phyloP scores from a whole-genome alignment of 2,329 filamentous ascomycete genomes.

The Lachnellula arida region DNA sequence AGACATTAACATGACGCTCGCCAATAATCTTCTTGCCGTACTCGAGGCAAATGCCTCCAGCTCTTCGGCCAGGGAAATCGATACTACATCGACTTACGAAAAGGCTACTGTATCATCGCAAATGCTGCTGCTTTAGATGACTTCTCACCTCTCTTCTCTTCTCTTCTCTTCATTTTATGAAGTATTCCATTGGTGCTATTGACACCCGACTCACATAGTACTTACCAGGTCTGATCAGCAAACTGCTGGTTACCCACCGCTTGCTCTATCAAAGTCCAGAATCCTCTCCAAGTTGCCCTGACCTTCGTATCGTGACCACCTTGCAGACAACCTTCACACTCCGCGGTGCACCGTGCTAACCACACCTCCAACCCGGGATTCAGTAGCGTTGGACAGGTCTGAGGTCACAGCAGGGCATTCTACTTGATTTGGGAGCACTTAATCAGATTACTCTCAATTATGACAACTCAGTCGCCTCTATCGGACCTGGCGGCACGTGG shows the following conservation, averaged over 20 bases:
- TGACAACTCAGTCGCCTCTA: slow-evolving; percentile 25
- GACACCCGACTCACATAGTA: too few species aligned
- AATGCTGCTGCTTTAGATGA: too few species aligned
- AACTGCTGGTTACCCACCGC: slow-evolving; percentile 7
- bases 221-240: slow-evolving; percentile 5
- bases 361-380: slow-evolving; percentile 37
- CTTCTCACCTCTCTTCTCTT: too few species aligned
- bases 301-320: slow-evolving; percentile 3
- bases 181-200: too few species aligned
- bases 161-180: too few species aligned
- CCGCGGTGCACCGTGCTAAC: slow-evolving; percentile 31
- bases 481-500: slow-evolving; percentile 37
- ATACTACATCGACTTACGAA: too few species aligned
- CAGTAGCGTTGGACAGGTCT: slow-evolving; percentile 37
- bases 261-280: slow-evolving; percentile 8
- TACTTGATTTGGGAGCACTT: slow-evolving; percentile 41
- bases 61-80: too few species aligned
- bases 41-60: too few species aligned
- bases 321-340: slow-evolving; percentile 42
- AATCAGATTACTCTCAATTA: slow-evolving; percentile 20
- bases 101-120: too few species aligned
- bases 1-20: too few species aligned
- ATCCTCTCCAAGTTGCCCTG: slow-evolving; percentile 7
- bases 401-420: slow-evolving; percentile 35
- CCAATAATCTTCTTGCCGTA: too few species aligned